Percentiles rank a stretch among this genome's conserved stretches.
Conservation (phyloP, 2,329 filamentous ascomycete genomes). For the Dactylellina leptospora region DNA sequence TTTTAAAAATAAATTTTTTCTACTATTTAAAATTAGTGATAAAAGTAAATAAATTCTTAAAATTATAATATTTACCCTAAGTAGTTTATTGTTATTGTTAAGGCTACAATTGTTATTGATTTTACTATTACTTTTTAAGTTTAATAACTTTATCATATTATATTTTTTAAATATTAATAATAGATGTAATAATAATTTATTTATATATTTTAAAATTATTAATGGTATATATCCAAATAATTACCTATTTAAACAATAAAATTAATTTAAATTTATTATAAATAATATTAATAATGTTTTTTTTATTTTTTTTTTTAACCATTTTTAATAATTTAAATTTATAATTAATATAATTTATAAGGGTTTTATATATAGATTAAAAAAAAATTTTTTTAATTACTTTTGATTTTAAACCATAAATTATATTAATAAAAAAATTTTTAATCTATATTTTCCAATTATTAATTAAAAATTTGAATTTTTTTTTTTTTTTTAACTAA, state of each 20-base stretch:
- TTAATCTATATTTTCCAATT: background rate
- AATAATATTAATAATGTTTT: no score
- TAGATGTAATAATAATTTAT: background rate
- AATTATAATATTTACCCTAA: background rate
- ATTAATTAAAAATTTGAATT: background rate
- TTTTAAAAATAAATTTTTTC: no score
- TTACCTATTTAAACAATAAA: background rate
- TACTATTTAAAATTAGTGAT: no score
- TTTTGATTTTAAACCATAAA: background rate
- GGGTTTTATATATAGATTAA: no score
- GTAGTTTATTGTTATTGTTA: background rate
- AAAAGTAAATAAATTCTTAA: no score
- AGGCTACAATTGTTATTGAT: background rate
- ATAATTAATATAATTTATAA: no score
- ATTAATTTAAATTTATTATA: background rate
- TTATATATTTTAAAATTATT: background rate
- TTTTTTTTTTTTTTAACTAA: background rate
- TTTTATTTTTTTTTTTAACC: no score
- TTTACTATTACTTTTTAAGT: background rate
- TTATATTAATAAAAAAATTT: background rate
- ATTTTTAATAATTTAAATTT: no score
- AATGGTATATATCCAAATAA: background rate
- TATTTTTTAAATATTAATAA: background rate
- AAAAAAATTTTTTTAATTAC: background rate
- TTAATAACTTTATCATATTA: background rate